phyloP scores from a whole-genome alignment of 148 eudicot species.

The Camellia japonica region DNA sequence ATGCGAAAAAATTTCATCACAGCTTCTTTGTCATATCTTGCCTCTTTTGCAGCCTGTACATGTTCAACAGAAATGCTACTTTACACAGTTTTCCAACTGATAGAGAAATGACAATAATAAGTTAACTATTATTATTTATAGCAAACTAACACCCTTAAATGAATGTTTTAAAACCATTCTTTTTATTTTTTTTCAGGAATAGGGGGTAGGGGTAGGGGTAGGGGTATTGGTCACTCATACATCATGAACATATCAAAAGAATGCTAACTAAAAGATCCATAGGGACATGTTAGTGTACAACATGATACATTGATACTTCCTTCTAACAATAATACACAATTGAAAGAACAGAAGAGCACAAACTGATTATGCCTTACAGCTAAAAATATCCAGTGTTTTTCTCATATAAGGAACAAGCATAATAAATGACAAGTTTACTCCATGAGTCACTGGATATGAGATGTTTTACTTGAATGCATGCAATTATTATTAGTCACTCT shows the following conservation, averaged over 20 bases:
- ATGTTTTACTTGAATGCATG: background rate
- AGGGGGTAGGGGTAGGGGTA: too few relatives aligned
- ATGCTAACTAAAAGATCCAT: background rate
- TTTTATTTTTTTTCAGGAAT: background rate
- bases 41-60: constrained; percentile 88
- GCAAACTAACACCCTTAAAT: background rate
- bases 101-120: constrained; percentile 4
- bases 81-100: background rate
- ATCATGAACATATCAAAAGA: too few relatives aligned
- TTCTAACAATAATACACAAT: background rate
- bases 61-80: background rate
- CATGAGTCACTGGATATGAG: background rate
- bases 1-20: constrained; percentile 75
- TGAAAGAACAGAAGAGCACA: background rate
- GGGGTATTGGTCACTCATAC: too few relatives aligned
- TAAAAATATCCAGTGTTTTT: background rate
- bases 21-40: constrained; percentile 92
- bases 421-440: background rate
- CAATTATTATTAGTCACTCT: background rate
- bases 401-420: background rate
- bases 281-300: background rate
- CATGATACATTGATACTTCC: background rate
- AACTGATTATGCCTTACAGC: background rate
- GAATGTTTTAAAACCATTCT: background rate
- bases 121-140: background rate